Conservation (phyloP, 2,329 filamentous ascomycete genomes). For the Anthostomella pinea region DNA sequence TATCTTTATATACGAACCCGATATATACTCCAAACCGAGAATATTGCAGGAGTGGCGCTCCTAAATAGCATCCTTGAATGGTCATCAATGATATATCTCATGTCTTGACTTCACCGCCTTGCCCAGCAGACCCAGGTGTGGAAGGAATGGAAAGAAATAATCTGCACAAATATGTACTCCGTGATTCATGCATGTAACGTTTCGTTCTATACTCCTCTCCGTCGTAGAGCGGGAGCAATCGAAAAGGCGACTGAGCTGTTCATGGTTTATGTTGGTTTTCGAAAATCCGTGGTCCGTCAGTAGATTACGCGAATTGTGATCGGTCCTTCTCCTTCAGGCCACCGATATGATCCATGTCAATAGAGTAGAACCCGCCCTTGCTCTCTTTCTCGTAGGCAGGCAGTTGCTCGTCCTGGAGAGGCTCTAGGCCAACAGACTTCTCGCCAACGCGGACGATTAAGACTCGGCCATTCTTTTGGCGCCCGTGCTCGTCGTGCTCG, state of each 20-base stretch:
- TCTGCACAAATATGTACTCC: slow-evolving; percentile 21
- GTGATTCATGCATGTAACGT: slow-evolving; percentile 24
- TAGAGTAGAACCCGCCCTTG: slow-evolving; percentile 79
- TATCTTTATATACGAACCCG: slow-evolving; percentile 23
- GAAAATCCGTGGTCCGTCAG: slow-evolving; percentile 13
- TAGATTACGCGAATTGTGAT: slow-evolving; percentile 31
- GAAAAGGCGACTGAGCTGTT: slow-evolving; percentile 14
- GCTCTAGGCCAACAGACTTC: slow-evolving; percentile 82
- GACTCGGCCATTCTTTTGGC: slow-evolving; percentile 78
- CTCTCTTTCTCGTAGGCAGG: slow-evolving; percentile 86
- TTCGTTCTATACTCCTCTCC: slow-evolving; percentile 19
- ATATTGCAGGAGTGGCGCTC: neutral
- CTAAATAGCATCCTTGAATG: slow-evolving; percentile 10
- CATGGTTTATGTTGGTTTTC: slow-evolving; percentile 11
- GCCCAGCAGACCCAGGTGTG: slow-evolving; percentile 17
- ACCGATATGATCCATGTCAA: slow-evolving; percentile 92
- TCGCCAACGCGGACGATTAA: slow-evolving; percentile 91
- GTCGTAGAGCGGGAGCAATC: slow-evolving; percentile 13
- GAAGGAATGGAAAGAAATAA: slow-evolving; percentile 18
- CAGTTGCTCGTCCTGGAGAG: slow-evolving; percentile 73
- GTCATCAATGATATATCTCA: slow-evolving; percentile 10
- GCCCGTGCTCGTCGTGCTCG: slow-evolving; percentile 84
- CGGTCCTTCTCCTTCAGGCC: slow-evolving; percentile 87
- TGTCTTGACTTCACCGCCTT: slow-evolving; percentile 18
- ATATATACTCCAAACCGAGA: slow-evolving; percentile 18